Evolutionary conservation across 805 yeast species (phyloP).

Genomic region (Lipomyces starkeyi): DNA sequence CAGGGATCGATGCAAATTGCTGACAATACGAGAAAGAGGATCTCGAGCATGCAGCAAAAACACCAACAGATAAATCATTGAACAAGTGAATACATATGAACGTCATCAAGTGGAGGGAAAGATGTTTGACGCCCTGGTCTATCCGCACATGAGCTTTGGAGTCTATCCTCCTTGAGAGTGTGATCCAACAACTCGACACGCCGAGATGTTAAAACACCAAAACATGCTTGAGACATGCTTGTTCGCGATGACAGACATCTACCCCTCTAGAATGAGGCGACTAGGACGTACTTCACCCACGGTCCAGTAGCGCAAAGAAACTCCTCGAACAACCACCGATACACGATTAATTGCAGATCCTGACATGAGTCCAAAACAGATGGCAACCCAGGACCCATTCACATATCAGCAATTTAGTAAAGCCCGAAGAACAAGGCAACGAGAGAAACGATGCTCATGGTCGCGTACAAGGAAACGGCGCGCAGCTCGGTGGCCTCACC

Average conservation of each 20-base stretch:
- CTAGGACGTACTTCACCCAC: neutral
- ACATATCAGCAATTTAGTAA: slow-evolving; percentile 2
- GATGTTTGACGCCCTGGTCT: neutral
- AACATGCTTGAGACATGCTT: neutral
- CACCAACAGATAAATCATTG: neutral
- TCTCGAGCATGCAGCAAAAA: neutral
- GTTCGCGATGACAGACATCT: neutral
- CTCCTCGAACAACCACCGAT: no score
- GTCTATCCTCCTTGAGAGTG: neutral
- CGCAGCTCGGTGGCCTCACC: slow-evolving; percentile 12
- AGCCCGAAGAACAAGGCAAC: slow-evolving; percentile 15
- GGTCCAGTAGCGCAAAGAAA: no score
- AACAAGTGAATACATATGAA: neutral
- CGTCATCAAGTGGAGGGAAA: neutral
- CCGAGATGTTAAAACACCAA: neutral
- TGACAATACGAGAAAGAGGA: neutral
- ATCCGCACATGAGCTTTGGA: neutral
- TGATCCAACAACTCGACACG: neutral
- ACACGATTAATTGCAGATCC: no score
- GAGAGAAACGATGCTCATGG: slow-evolving; percentile 11
- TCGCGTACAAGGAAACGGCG: slow-evolving; percentile 13
- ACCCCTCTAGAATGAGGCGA: neutral
- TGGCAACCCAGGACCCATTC: no score
- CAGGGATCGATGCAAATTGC: no score
- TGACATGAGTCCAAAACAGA: no score